Conservation (phyloP, 352 stramenopile species). For the Peronospora tabacina region DNA sequence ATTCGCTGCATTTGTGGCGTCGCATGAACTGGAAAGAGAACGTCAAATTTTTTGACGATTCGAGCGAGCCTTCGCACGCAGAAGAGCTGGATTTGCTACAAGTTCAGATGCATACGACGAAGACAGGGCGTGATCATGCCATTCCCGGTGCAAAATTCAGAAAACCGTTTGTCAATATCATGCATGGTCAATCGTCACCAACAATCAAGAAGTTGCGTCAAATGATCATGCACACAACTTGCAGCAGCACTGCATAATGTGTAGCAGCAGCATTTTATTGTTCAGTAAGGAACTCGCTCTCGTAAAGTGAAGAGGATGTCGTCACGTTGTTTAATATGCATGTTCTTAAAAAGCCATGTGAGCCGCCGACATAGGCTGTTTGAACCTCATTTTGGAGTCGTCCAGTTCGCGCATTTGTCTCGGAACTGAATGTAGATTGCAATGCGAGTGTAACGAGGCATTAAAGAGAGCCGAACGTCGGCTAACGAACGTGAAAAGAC, state of each 20-base stretch:
- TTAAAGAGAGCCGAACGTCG: background rate
- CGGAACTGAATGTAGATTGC: background rate
- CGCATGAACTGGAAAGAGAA: conserved; percentile 86
- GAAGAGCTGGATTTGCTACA: conserved; percentile 56
- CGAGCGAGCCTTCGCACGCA: conserved; percentile 38
- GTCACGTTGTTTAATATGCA: conserved; percentile 33
- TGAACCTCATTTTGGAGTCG: conserved; percentile 9
- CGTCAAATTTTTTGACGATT: conserved; percentile 75
- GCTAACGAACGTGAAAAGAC: conserved; percentile 21
- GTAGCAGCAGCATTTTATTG: conserved; percentile 12
- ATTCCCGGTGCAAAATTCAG: conserved; percentile 35
- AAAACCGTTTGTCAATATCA: conserved; percentile 50
- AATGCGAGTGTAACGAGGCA: too few species aligned
- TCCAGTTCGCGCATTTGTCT: conserved; percentile 6
- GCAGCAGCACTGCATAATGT: conserved; percentile 28
- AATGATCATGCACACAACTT: conserved; percentile 42
- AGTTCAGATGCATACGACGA: conserved; percentile 47
- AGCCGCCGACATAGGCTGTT: conserved; percentile 6
- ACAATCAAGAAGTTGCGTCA: conserved; percentile 66
- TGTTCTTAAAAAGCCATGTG: conserved; percentile 19
- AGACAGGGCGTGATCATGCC: conserved; percentile 40
- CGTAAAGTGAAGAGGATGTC: background rate
- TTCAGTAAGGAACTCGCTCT: conserved; percentile 3
- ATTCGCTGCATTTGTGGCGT: conserved; percentile 72
- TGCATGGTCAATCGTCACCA: conserved; percentile 49